Base-by-base conservation (phyloP, 2,329 filamentous ascomycete genomes). In the Penicillium sp. region DNA sequence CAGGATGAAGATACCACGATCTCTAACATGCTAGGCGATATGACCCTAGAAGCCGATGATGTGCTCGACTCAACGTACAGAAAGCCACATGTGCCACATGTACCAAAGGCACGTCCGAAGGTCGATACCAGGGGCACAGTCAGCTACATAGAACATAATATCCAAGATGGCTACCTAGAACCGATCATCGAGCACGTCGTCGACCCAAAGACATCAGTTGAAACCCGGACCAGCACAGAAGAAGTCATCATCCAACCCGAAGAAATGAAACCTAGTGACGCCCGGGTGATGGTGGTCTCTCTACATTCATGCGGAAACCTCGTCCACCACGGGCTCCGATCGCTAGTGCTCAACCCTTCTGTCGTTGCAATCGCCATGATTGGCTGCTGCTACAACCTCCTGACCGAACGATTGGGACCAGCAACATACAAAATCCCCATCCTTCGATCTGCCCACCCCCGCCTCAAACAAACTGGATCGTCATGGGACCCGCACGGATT, bases 231-330 rank as follows among this genome's bases (percentile, higher is more conserved):
- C 9, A 47, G 32, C 18, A 41, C 39, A 16, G 50, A 47, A 40
- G 51, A 54, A 25, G 38, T 50, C 31, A 6, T 41, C 31, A 21
- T 50, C 4, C 50, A 62, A 25, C 2, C 50, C 1, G 35, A 48
- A 27, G 34, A 50, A 6, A 42, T 62, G 32, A 50, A 57, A 32
- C 35, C 50, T 18, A 59, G 47, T 31, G 61, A 68, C 42, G 66
- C 67, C 18, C 66, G 60, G 32, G 79, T 95, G 37, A 91, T 97
- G 87, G 89, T 93, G 16, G 87, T 97, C 31, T 97, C 94, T 0
- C 90, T 99, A 18, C 94, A 99, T 72, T 97, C 93, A 0, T 99
- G 94, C 69, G 94, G 94, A 29, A 97, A 99, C 64, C 85, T 99
- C n/a, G 89, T 95, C 0, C 94, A 99, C 72, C 92, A 95, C 69